Evolutionary conservation across 169 alveolate species (phyloP), one percentile per base, ranked within the genome.

Genomic region (Plasmodium berghei): DNA sequence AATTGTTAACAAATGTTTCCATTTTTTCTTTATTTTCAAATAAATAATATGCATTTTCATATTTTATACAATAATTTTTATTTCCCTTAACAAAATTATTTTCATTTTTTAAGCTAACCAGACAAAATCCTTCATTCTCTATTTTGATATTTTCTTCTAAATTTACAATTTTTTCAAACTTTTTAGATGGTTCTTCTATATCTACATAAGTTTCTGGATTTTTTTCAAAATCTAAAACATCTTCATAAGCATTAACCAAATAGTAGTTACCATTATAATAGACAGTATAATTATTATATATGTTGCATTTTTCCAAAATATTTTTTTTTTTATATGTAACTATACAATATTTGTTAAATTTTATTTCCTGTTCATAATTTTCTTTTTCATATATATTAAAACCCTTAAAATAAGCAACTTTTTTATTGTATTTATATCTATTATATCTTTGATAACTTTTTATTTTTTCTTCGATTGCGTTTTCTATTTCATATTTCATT

Each of bases 61-160:
- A 55, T 71, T 80, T 80, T 28, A 80, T 66, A 45, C 90, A 80
- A 59, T 16, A 80, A 16, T 55, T 70, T 24, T 66, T 80, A 54
- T 80, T 58, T 26, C 90, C 90, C 49, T 80, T 80, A 45, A 80
- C 72, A 49, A 80, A 80, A 52, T 34, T 40, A 20, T 69, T 58
- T 62, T 80, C 73, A 48, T 80, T 83, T 26, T 46, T 67, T 72
- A 80, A 56, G 62, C 85, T 66, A 14, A 80, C 90, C 62, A 80
- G 42, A 58, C 90, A 80, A 62, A 80, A 80, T 2, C 90, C 83
- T 26, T 80, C 90, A 80, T 80, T 80, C 69, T 80, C 90, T 14
- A 80, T 54, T 26, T 28, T 10, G 0, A 45, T 58, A 48, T 80
- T 34, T 66, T 66, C 83, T 12, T 66, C 42, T 59, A 64, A 59